Percentiles rank a stretch among this genome's conserved stretches.
phyloP scores from a whole-genome alignment of 1,284 basidiomycete species.

The Sanghuangporus baumii region DNA sequence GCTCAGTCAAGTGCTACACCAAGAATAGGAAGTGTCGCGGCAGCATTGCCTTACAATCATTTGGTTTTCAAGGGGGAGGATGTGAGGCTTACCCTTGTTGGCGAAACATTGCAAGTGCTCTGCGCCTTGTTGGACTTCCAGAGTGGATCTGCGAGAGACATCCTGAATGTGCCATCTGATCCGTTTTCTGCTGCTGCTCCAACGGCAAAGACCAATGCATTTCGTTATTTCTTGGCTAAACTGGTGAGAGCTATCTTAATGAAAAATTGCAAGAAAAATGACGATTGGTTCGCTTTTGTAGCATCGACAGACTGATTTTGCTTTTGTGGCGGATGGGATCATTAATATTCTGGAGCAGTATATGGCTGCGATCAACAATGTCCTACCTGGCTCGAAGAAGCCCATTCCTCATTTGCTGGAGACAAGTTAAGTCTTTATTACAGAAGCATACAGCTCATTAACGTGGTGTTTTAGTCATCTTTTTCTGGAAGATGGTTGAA shows the following conservation, averaged over 20 bases:
- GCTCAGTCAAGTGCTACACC: constrained; percentile 38
- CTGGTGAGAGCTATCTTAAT: constrained; percentile 43
- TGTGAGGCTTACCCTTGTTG: constrained; percentile 61
- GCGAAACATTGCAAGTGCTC: constrained; percentile 69
- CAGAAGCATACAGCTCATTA: not conserved
- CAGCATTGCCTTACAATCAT: constrained; percentile 81
- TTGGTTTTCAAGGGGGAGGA: constrained; percentile 87
- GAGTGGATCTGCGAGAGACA: constrained; percentile 62
- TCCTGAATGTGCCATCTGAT: constrained; percentile 36
- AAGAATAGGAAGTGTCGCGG: constrained; percentile 55
- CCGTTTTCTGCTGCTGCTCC: constrained; percentile 39
- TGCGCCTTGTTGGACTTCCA: constrained; percentile 80
- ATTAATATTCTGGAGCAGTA: constrained; percentile 68
- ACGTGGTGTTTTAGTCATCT: constrained; percentile 49
- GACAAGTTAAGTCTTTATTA: constrained; percentile 48
- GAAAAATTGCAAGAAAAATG: constrained; percentile 1
- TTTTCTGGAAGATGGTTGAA: constrained; percentile 89
- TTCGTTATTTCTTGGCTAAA: constrained; percentile 86
- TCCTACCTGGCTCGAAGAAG: constrained; percentile 79
- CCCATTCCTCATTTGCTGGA: constrained; percentile 78
- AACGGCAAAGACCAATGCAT: constrained; percentile 75
- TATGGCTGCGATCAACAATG: constrained; percentile 63
- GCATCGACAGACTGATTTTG: constrained; percentile 86
- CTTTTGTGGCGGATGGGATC: constrained; percentile 75
- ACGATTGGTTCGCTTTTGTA: constrained; percentile 27